These are phyloP conservation scores for Elasticomyces elasticus DNA, from an alignment of 495 filamentous ascomycete genomes.

Conservation along the genomic window DNA sequence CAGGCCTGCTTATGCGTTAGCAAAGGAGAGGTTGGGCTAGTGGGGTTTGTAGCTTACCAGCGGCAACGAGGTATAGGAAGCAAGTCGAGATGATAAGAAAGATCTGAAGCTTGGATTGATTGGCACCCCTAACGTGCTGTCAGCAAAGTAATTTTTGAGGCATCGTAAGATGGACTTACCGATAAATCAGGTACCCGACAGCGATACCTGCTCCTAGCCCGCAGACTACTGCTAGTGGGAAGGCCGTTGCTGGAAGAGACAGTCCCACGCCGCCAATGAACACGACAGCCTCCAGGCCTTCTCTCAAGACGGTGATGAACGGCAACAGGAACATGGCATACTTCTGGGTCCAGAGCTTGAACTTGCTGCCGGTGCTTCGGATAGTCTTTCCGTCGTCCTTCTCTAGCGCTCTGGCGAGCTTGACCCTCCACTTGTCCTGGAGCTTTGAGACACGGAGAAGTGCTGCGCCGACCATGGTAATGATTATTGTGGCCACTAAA, in stretches of 20 bases:
- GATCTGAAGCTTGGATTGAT: constrained; percentile 56
- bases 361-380: constrained; percentile 25
- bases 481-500: constrained; percentile 62
- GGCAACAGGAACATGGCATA: constrained; percentile 76
- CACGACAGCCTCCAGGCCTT: constrained; percentile 72
- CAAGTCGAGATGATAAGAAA: constrained; percentile 77
- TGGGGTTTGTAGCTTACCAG: constrained; percentile 31
- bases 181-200: constrained; percentile 66
- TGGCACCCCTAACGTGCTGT: constrained; percentile 42
- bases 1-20: constrained; percentile 36
- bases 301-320: constrained; percentile 72
- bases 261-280: constrained; percentile 76
- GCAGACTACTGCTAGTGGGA: constrained; percentile 62
- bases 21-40: neutral
- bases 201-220: constrained; percentile 53
- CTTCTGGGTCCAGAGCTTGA: constrained; percentile 60
- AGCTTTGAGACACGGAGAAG: constrained; percentile 74
- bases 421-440: constrained; percentile 74
- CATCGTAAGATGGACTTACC: constrained; percentile 40
- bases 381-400: constrained; percentile 35
- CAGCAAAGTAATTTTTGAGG: neutral
- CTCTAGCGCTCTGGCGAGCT: constrained; percentile 60
- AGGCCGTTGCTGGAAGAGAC: constrained; percentile 58
- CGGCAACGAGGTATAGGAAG: constrained; percentile 77
- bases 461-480: constrained; percentile 67